Conservation (phyloP, 805 yeast genomes). For the Lipomyces starkeyi region DNA sequence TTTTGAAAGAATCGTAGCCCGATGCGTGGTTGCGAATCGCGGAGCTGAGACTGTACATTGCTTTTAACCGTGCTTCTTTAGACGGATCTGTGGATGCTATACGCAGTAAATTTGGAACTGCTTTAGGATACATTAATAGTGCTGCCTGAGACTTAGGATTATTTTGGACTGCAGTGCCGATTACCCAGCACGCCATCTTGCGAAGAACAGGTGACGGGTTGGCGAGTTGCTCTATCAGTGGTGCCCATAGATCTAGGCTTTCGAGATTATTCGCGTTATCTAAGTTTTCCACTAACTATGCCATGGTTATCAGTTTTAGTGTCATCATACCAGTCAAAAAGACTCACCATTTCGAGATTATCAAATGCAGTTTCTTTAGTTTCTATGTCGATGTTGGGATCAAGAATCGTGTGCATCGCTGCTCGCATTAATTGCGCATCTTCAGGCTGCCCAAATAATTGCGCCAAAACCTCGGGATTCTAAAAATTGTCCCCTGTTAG, state of each 20-base stretch:
- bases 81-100: conserved; percentile 40
- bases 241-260: conserved; percentile 79
- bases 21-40: conserved; percentile 69
- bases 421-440: conserved; percentile 89
- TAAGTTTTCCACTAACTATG: conserved; percentile 73
- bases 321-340: neutral
- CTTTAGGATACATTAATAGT: conserved; percentile 39
- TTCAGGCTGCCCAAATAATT: conserved; percentile 80
- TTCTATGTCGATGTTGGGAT: conserved; percentile 65
- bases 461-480: conserved; percentile 78
- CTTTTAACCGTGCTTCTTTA: conserved; percentile 59
- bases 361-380: conserved; percentile 79
- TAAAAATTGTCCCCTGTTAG: neutral
- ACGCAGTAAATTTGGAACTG: conserved; percentile 44
- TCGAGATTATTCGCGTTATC: conserved; percentile 95
- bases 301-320: neutral
- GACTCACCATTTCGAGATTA: conserved; percentile 76
- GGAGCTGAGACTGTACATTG: conserved; percentile 78
- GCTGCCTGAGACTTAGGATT: conserved; percentile 72
- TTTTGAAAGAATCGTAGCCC: conserved; percentile 62
- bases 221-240: conserved; percentile 61
- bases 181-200: conserved; percentile 68
- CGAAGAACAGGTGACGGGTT: conserved; percentile 55
- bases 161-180: conserved; percentile 93
- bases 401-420: conserved; percentile 63